phyloP scores from a whole-genome alignment of 2,329 filamentous ascomycete species.

The Arthrinium puccinioides region DNA sequence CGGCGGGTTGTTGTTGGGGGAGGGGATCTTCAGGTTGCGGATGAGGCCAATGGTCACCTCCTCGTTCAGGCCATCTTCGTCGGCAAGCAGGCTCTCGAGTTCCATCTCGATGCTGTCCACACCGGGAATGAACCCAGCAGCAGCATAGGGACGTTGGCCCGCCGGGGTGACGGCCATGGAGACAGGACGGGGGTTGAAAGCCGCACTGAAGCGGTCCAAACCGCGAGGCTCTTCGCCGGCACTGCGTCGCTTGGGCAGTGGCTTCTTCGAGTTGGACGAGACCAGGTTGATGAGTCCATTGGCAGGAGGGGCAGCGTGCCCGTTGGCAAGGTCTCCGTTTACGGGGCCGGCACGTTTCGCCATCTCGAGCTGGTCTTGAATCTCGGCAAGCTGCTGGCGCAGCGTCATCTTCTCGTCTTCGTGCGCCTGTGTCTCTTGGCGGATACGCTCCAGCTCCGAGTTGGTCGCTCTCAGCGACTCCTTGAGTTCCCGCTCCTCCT shows the following conservation, averaged over 20 bases:
- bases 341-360: constrained; percentile 71
- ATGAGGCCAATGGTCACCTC: constrained; percentile 96
- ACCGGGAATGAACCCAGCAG: constrained; percentile 70
- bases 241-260: constrained; percentile 92
- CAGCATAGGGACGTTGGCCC: constrained; percentile 61
- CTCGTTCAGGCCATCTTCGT: constrained; percentile 93
- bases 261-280: constrained; percentile 61
- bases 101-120: constrained; percentile 92
- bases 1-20: constrained; percentile 76
- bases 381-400: constrained; percentile 78
- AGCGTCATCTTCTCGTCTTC: constrained; percentile 82
- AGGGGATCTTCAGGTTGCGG: constrained; percentile 91
- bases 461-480: constrained; percentile 76
- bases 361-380: constrained; percentile 87
- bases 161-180: constrained; percentile 82
- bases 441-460: constrained; percentile 73
- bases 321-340: constrained; percentile 64
- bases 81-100: constrained; percentile 84
- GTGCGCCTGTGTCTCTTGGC: constrained; percentile 64
- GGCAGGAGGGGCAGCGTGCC: constrained; percentile 46
- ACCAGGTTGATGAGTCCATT: constrained; percentile 93
- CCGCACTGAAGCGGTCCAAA: constrained; percentile 80
- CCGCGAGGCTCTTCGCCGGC: constrained; percentile 81
- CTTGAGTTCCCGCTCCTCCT: constrained; percentile 80
- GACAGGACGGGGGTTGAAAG: constrained; percentile 90